phyloP scores from a whole-genome alignment of 2,329 filamentous ascomycete species.

The Seiridium unicorne region DNA sequence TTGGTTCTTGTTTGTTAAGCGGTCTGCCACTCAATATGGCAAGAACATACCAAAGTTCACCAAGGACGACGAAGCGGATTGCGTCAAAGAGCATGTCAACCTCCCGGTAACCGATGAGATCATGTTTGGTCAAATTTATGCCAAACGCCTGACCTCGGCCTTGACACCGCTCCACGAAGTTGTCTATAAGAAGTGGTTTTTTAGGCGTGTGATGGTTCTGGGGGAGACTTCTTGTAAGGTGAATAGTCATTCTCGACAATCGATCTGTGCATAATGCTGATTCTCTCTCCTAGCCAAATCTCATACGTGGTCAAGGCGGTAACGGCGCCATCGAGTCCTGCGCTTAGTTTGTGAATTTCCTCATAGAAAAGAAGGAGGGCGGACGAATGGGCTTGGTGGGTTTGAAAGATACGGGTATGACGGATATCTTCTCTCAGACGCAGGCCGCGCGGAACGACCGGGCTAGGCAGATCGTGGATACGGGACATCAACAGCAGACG shows the following conservation, averaged over 20 bases:
- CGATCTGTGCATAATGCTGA: neutral
- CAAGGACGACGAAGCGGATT: slow-evolving; percentile 26
- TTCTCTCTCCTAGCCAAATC: slow-evolving; percentile 18
- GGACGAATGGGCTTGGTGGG: neutral
- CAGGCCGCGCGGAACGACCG: slow-evolving; percentile 16
- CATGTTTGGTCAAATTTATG: slow-evolving; percentile 28
- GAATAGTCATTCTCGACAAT: neutral
- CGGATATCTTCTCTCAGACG: slow-evolving; percentile 13
- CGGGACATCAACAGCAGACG: slow-evolving; percentile 14
- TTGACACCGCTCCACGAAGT: slow-evolving; percentile 32
- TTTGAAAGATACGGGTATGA: slow-evolving; percentile 14
- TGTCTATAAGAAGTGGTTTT: slow-evolving; percentile 31
- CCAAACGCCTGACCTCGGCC: slow-evolving; percentile 22
- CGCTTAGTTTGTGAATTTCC: slow-evolving; percentile 21
- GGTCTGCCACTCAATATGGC: slow-evolving; percentile 24
- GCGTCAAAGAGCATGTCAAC: slow-evolving; percentile 14
- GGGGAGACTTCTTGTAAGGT: slow-evolving; percentile 34
- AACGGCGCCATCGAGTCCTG: slow-evolving; percentile 26
- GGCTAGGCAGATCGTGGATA: slow-evolving; percentile 9
- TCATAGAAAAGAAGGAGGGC: slow-evolving; percentile 10
- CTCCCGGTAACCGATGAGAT: slow-evolving; percentile 19
- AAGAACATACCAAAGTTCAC: slow-evolving; percentile 32
- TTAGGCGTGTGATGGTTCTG: slow-evolving; percentile 25
- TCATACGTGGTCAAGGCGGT: slow-evolving; percentile 23
- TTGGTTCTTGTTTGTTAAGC: slow-evolving; percentile 34